Evolutionary conservation across 2,329 filamentous ascomycete genomes (phyloP), one percentile per base, ranked within the genome.

Genomic region (Ceratocystis cacaofunesta): DNA sequence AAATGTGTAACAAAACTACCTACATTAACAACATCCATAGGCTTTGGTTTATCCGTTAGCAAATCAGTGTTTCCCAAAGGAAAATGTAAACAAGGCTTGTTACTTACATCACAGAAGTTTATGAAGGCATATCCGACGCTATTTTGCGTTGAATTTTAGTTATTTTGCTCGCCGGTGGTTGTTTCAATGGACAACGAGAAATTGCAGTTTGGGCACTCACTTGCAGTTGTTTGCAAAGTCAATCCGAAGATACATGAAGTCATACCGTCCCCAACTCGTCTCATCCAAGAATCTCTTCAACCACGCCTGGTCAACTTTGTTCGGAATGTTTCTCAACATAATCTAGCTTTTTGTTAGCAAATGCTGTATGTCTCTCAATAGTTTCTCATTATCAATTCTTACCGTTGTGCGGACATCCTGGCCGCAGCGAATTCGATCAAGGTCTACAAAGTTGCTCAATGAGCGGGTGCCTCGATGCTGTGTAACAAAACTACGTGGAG

Each of bases 91-190:
- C 8, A 46, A n/a, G n/a, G 25, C 7, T 17, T 7, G 4, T 46
- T 22, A 71, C 86, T 82, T 75, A 89, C 86, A 73, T 91, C 85
- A 55, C 86, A 83, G 70, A 97, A 96, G 75, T 99, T 96, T 77
- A 99, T 90, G 75, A 97, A 99, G 0, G 91, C 92, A 75, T 97
- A 97, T 58, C 94, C 94, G 67, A 97, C 92, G 73, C 91, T 95
- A 68, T 4, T 15, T 52, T 15, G 15, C 22, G 0, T 15, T 52
- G 4, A 7, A 15, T n/a, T 7, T 52, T 28, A 52, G 22, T 25
- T 69, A 72, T 55, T 2, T n/a, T 58, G 5, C 4, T 22, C 3
- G 1, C n/a, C 5, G 61, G 12, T 8, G 5, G 17, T 69, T 74
- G 79, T 69, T 36, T 65, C 19, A 68, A 32, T 6, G 55, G 10